Percentiles rank a stretch among this genome's conserved stretches.
phyloP scores from a whole-genome alignment of 192 early-diverging fungal genomes.

The Pilaira anomala region DNA sequence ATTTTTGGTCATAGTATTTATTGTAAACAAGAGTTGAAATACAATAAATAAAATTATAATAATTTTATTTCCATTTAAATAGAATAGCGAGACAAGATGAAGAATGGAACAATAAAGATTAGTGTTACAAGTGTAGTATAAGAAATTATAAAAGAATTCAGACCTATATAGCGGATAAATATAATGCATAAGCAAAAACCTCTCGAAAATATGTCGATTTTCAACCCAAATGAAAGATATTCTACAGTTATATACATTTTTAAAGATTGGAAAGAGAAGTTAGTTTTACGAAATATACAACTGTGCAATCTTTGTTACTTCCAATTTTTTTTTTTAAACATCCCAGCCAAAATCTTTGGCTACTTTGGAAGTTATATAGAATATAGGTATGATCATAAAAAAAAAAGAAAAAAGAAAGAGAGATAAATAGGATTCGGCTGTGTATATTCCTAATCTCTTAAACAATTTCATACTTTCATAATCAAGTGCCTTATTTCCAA shows the following conservation, averaged over 20 bases:
- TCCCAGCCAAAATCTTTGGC: not conserved
- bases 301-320: too few species aligned
- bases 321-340: conserved; percentile 4
- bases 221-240: conserved; percentile 7
- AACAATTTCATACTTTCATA: not conserved
- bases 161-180: too few species aligned
- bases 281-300: too few species aligned
- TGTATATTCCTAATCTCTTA: too few species aligned
- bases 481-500: not conserved
- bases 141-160: not conserved
- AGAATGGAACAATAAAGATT: not conserved
- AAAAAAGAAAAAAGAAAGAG: not conserved
- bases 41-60: not conserved
- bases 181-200: not conserved
- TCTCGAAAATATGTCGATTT: conserved; percentile 20
- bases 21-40: not conserved
- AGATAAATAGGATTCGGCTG: not conserved
- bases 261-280: not conserved
- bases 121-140: not conserved
- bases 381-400: not conserved
- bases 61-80: not conserved
- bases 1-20: not conserved
- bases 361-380: not conserved
- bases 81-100: not conserved
- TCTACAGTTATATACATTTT: conserved; percentile 13